Conservation (phyloP, 768 basidiomycete species). For the Epithele typhae region DNA sequence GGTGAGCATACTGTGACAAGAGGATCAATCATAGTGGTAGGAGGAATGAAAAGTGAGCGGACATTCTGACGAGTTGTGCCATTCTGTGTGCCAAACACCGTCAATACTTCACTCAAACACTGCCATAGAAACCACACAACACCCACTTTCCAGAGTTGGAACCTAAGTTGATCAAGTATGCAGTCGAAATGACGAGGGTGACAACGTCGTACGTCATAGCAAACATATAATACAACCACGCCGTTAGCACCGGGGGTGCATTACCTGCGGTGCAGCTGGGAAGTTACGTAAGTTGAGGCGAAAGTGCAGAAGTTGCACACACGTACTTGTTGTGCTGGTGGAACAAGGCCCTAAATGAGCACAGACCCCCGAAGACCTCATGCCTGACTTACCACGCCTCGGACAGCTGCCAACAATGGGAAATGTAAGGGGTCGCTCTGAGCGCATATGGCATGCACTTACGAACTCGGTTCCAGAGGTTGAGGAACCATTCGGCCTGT, state of each 20-base stretch:
- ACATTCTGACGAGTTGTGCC: conserved; percentile 24
- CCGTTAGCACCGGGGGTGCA: conserved; percentile 30
- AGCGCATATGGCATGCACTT: too few relatives aligned
- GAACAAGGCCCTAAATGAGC: too few relatives aligned
- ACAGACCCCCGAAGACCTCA: too few relatives aligned
- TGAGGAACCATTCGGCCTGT: conserved; percentile 56
- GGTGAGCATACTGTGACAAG: conserved; percentile 54
- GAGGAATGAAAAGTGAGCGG: conserved; percentile 5
- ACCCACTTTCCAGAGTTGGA: conserved; percentile 28
- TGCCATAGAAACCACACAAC: too few relatives aligned
- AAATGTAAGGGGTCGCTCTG: too few relatives aligned
- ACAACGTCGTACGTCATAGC: conserved; percentile 55
- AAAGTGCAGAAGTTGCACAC: too few relatives aligned
- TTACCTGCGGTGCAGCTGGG: conserved; percentile 47
- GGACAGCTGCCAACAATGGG: too few relatives aligned
- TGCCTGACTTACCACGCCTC: conserved; percentile 7
- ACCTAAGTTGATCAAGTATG: conserved; percentile 47
- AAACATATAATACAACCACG: conserved; percentile 56
- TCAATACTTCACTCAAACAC: too few relatives aligned
- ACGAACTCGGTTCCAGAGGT: conserved; percentile 47
- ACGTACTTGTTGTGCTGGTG: conserved; percentile 7
- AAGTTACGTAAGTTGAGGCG: too few relatives aligned
- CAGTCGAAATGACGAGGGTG: conserved; percentile 45
- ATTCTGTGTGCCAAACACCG: too few relatives aligned
- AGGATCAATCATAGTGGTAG: background rate